Evolutionary conservation across 176 grass and related monocot species (phyloP).

Genomic region (Lolium perenne): DNA sequence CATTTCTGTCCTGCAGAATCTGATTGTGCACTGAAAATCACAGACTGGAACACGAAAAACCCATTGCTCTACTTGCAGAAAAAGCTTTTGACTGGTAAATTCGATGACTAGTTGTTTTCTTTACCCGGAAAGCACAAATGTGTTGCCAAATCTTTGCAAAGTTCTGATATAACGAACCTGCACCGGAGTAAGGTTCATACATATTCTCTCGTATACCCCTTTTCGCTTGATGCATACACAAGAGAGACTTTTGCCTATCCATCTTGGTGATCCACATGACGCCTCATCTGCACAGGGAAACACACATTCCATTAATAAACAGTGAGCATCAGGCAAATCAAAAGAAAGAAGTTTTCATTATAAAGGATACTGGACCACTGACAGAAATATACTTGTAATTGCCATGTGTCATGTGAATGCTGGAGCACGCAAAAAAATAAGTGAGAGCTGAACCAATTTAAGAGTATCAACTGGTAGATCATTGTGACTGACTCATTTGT

Average conservation of each 20-base stretch:
- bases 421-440: background rate
- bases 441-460: background rate
- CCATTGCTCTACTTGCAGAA: background rate
- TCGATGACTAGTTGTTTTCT: background rate
- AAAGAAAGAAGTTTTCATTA: slow-evolving; percentile 23
- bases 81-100: slow-evolving; percentile 12
- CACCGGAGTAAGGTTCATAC: slow-evolving; percentile 82
- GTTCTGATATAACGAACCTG: slow-evolving; percentile 54
- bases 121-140: slow-evolving; percentile 12
- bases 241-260: slow-evolving; percentile 91
- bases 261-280: slow-evolving; percentile 93
- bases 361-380: background rate
- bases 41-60: background rate
- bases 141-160: background rate
- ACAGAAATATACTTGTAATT: background rate
- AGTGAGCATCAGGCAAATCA: background rate
- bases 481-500: too few relatives aligned
- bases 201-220: slow-evolving; percentile 86
- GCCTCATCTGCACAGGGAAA: slow-evolving; percentile 69
- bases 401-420: background rate
- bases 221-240: slow-evolving; percentile 95
- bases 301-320: background rate
- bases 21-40: slow-evolving; percentile 1
- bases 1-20: slow-evolving; percentile 2
- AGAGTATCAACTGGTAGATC: background rate